phyloP scores from a whole-genome alignment of 2,329 filamentous ascomycete species.

The Simplicillium sp. region DNA sequence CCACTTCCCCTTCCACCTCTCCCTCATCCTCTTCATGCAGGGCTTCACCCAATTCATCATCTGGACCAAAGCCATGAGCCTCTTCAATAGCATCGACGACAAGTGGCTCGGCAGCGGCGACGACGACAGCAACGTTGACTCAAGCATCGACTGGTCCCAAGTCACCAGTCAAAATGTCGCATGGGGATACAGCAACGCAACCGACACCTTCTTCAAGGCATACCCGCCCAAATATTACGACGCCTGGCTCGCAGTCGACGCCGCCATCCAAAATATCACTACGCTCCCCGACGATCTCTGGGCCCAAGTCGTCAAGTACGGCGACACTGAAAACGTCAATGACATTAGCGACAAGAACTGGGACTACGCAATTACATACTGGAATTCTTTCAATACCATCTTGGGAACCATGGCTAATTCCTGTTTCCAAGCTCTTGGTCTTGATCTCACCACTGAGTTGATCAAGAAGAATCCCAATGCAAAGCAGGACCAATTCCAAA shows the following conservation, averaged over 20 bases:
- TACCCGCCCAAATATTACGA: slow-evolving; percentile 16
- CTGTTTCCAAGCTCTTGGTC: slow-evolving; percentile 7
- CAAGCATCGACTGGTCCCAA: slow-evolving; percentile 3
- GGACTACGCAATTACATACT: not conserved
- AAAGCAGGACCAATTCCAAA: slow-evolving; percentile 12
- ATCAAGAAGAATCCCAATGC: slow-evolving; percentile 9
- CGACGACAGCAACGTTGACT: slow-evolving; percentile 2
- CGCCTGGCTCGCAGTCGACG: slow-evolving; percentile 10
- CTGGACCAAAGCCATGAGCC: slow-evolving; percentile 29
- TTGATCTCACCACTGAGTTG: slow-evolving; percentile 18
- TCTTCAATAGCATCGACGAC: slow-evolving; percentile 11
- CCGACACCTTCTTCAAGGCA: slow-evolving; percentile 13
- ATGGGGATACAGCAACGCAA: slow-evolving; percentile 8
- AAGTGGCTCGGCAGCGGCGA: slow-evolving; percentile 3
- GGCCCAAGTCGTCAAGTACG: slow-evolving; percentile 9
- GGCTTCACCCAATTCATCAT: slow-evolving; percentile 48
- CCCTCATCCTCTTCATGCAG: slow-evolving; percentile 54
- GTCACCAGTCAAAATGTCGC: slow-evolving; percentile 12
- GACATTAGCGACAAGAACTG: slow-evolving; percentile 4
- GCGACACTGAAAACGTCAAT: slow-evolving; percentile 3
- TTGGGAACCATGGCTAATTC: slow-evolving; percentile 2
- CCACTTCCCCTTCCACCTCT: slow-evolving; percentile 55
- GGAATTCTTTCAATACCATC: not conserved
- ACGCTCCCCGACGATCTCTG: slow-evolving; percentile 17
- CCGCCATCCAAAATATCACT: slow-evolving; percentile 17